Evolutionary conservation across 345 rosid genomes (phyloP), one percentile per base, ranked within the genome.

Genomic region (Acer campestre): DNA sequence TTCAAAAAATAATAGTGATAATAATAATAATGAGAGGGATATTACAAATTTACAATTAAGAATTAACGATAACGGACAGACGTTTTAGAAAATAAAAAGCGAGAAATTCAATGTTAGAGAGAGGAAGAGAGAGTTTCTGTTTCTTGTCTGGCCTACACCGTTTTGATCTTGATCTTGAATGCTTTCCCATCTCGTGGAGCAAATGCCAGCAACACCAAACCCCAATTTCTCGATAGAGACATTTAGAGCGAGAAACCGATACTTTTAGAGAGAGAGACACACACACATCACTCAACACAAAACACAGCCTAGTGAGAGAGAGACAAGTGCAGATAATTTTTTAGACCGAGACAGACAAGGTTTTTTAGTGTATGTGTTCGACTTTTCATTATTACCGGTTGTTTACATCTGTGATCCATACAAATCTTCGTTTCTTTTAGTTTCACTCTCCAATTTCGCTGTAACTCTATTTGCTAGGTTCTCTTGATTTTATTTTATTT

Each of bases 71-170:
- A 73, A 73, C 75, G 69, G 71, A 67, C 53, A 25, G 80, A 18
- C 61, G 71, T 3, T 59, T 22, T 20, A 38, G 20, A 42, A 61
- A 61, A 53, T 40, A 48, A 44, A 81, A 72, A 62, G 67, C 76
- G 70, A n/a, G 7, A 51, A 12, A 20, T 14, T 55, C 29, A 66
- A 65, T n/a, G 80, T 4, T 68, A 49, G 20, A 2, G 40, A 18
- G 20, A n/a, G 11, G 31, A 29, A 31, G 20, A 3, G 3, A 4
- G 35, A 25, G 55, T 64, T 25, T 11, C 20, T n/a, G 16, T 22
- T 3, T 1, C 5, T 48, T 3, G 56, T 48, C 38, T 79, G 82
- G 76, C 84, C 86, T 71, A 77, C 90, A 23, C 29, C 38, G 38
- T 35, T 6, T 31, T 31, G 35, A 17, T 42, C 35, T 31, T 31